phyloP scores from a whole-genome alignment of 2,329 filamentous ascomycete species.

The Magnaporthales sp. region DNA sequence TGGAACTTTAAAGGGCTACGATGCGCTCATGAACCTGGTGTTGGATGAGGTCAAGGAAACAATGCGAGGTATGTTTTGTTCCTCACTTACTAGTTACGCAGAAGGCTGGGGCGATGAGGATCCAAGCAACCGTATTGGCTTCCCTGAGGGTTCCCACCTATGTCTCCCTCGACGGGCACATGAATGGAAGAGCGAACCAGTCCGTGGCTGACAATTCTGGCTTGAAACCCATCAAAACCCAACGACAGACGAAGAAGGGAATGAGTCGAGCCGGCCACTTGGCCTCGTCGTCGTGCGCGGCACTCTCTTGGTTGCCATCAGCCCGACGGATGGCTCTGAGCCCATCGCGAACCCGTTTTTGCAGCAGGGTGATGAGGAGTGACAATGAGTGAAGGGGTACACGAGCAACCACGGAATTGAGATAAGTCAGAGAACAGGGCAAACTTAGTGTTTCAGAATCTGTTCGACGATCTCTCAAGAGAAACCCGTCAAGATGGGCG shows the following conservation, averaged over 20 bases:
- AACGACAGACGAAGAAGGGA: conserved; percentile 77
- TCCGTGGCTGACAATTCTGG: neutral
- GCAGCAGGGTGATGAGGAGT: conserved; percentile 54
- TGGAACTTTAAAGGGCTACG: conserved; percentile 87
- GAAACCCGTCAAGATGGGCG: too few species aligned
- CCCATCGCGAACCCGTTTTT: conserved; percentile 92
- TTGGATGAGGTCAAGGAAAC: conserved; percentile 89
- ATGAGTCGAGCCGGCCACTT: conserved; percentile 70
- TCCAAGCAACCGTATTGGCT: neutral
- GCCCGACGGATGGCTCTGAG: conserved; percentile 88
- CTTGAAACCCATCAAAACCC: neutral
- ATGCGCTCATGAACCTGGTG: conserved; percentile 96
- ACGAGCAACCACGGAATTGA: neutral
- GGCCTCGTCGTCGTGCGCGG: conserved; percentile 86
- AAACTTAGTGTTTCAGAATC: too few species aligned
- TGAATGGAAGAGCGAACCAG: neutral
- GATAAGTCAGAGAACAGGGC: too few species aligned
- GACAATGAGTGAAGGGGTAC: neutral
- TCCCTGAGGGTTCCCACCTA: neutral
- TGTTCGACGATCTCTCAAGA: too few species aligned
- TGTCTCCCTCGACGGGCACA: neutral
- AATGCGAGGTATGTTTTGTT: conserved; percentile 61
- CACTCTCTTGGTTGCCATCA: conserved; percentile 86
- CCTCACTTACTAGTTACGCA: neutral
- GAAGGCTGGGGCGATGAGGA: neutral